These are phyloP conservation scores for Colletotrichum filicis DNA, from an alignment of 2,329 filamentous ascomycete species.

Conservation along the genomic window DNA sequence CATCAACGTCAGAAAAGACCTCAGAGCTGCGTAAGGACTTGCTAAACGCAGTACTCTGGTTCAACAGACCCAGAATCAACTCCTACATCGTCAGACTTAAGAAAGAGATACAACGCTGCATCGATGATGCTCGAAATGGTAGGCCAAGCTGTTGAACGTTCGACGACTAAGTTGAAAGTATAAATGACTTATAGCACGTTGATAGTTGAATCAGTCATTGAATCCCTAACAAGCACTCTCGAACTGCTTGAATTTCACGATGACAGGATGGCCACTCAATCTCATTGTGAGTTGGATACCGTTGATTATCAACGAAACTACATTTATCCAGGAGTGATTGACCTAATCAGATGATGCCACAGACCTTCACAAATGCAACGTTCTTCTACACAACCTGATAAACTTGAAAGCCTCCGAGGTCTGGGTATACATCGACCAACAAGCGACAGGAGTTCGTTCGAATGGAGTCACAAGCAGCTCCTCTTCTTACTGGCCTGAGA, in stretches of 20 bases:
- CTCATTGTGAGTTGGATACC: neutral
- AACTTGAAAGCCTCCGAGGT: neutral
- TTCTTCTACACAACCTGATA: neutral
- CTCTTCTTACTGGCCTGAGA: neutral
- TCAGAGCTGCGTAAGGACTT: neutral
- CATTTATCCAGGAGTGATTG: too few species aligned
- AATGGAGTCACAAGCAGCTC: neutral
- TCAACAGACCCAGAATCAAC: neutral
- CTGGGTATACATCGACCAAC: neutral
- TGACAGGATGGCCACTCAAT: neutral
- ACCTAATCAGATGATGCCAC: too few species aligned
- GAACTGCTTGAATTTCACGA: neutral
- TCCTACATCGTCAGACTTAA: neutral
- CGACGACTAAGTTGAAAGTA: neutral
- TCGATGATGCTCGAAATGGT: neutral
- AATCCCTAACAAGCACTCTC: neutral
- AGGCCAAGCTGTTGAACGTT: neutral
- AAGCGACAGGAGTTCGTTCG: neutral
- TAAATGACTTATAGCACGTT: neutral
- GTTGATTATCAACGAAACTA: too few species aligned
- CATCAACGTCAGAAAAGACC: neutral
- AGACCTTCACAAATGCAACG: neutral
- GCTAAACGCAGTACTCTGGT: neutral
- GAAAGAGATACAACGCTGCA: neutral
- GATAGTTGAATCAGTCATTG: neutral